Evolutionary conservation across 2,329 filamentous ascomycete species (phyloP).

Genomic region (Aspergillus clavatus): DNA sequence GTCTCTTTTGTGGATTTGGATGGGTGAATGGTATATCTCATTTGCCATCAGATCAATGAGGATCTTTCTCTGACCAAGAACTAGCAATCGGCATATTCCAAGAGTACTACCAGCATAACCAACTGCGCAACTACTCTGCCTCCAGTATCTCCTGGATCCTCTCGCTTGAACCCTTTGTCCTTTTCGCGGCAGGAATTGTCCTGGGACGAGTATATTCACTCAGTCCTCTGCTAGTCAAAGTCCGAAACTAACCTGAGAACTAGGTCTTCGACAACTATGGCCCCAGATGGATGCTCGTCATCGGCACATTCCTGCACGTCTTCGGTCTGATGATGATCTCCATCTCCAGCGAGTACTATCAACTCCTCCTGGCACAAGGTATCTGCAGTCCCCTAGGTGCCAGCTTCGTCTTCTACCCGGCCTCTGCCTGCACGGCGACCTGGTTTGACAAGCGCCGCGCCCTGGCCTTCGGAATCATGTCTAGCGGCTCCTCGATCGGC

Average conservation of each 20-base stretch:
- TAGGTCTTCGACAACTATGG: slow-evolving; percentile 7
- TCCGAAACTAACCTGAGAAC: no score
- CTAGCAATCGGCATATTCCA: slow-evolving; percentile 51
- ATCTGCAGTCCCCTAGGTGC: slow-evolving; percentile 18
- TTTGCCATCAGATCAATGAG: neutral
- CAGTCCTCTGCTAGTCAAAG: no score
- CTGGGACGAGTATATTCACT: slow-evolving; percentile 58
- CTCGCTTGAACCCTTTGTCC: slow-evolving; percentile 52
- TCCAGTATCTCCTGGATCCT: slow-evolving; percentile 57
- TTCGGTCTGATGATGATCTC: slow-evolving; percentile 27
- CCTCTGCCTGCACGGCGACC: slow-evolving; percentile 19
- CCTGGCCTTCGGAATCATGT: slow-evolving; percentile 20
- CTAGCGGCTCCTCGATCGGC: slow-evolving; percentile 16
- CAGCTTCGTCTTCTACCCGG: slow-evolving; percentile 19
- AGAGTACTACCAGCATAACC: slow-evolving; percentile 50
- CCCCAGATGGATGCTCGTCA: slow-evolving; percentile 3
- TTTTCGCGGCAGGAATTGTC: slow-evolving; percentile 54
- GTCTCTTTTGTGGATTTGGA: slow-evolving; percentile 45
- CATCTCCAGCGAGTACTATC: slow-evolving; percentile 23
- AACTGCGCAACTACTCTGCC: slow-evolving; percentile 45
- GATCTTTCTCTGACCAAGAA: neutral
- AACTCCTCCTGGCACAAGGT: slow-evolving; percentile 21
- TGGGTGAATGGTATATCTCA: slow-evolving; percentile 39
- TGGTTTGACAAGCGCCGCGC: slow-evolving; percentile 23
- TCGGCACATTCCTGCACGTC: slow-evolving; percentile 14